These are phyloP conservation scores for Flaveria brownii DNA, from an alignment of 129 eudicot species.

Conservation along the genomic window DNA sequence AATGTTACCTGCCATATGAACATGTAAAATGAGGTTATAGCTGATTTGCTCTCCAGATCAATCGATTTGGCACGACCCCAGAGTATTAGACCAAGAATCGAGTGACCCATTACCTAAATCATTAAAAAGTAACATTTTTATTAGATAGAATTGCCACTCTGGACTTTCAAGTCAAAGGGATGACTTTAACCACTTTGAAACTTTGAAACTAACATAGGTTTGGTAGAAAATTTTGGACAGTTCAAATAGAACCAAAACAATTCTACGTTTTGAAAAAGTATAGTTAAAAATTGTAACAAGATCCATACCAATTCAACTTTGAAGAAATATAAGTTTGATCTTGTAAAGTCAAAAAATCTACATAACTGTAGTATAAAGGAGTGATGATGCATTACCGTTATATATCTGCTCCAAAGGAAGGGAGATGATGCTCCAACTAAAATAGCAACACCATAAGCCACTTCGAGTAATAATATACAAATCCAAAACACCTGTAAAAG, in stretches of 20 bases:
- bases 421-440: slow-evolving; percentile 72
- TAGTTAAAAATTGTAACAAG: neutral
- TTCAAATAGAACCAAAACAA: neutral
- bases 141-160: neutral
- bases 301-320: neutral
- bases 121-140: neutral
- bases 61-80: slow-evolving; percentile 85
- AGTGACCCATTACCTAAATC: slow-evolving; percentile 73
- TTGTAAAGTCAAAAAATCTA: neutral
- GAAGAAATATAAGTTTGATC: slow-evolving; percentile 17
- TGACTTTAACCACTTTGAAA: neutral
- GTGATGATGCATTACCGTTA: slow-evolving; percentile 52
- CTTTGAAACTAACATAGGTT: slow-evolving; percentile 1
- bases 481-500: slow-evolving; percentile 79
- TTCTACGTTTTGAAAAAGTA: neutral
- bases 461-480: slow-evolving; percentile 76
- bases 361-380: neutral
- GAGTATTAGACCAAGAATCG: slow-evolving; percentile 59
- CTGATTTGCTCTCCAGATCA: slow-evolving; percentile 73
- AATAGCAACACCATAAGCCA: slow-evolving; percentile 83
- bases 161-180: neutral
- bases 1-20: slow-evolving; percentile 93
- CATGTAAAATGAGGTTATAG: slow-evolving; percentile 95
- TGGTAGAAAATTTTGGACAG: neutral
- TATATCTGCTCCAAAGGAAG: slow-evolving; percentile 67